Evolutionary conservation across 768 basidiomycete species (phyloP), one percentile per base, ranked within the genome.

Genomic region (Mycena amicta): DNA sequence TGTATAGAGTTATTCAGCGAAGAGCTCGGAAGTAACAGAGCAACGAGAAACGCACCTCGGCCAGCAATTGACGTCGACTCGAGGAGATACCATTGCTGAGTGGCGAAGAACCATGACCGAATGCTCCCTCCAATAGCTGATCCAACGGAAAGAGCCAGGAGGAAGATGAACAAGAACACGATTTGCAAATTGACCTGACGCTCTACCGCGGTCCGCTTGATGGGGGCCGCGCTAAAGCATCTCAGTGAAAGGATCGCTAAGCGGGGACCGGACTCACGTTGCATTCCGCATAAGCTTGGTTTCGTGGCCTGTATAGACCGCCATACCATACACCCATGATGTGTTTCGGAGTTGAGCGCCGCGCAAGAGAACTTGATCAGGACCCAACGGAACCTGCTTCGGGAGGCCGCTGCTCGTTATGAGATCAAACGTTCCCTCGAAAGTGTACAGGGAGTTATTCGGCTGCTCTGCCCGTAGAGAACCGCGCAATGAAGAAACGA

Each of bases 211-310:
- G 97, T 99, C 50, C 95, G 80, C 75, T 98, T 99, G 75, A 98
- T 93, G 12, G 97, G 97, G 5, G 97, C 90, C 40, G 95, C 93
- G 26, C 95, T 96, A 52, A 18, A 25, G 50, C 51, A 25, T 20
- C 5, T 56, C 41, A 29, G 29, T 18, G 15, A 25, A 53, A 6
- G n/a, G 18, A 43, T 27, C 37, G 12, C 25, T 46, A 31, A 53
- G 25, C 5, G 15, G 11, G 26, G 20, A 31, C 33, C 25, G 1
- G 79, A n/a, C 93, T 76, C 68, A 95, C 94, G 95, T 98, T 41
- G 97, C 96, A 67, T 98, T 98, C 58, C 93, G 84, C 94, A 98
- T 95, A 33, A 99, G 74, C 73, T 99, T 99, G 20, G 97, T 98
- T 78, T 99, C 95, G 68, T 98, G 97, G 0, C 97, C 97, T 0